A percentile compares a stretch with the other conserved stretches of the same genome.
These are phyloP conservation scores for Purshia tridentata DNA, from an alignment of 306 rosid species.

Conservation along the genomic window DNA sequence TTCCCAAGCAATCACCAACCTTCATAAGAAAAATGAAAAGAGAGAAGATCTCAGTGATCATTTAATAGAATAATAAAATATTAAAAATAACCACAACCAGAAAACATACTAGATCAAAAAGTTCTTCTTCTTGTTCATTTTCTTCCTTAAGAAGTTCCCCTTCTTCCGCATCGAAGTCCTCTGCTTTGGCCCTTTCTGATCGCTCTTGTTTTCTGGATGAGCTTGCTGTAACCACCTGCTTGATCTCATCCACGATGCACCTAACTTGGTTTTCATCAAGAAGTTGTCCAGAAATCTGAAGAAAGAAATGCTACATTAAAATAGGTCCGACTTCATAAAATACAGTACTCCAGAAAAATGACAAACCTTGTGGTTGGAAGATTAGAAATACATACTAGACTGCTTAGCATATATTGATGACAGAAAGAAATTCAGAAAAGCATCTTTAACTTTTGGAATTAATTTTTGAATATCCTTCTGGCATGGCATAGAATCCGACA, in stretches of 20 bases:
- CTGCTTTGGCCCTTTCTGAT: conserved; percentile 80
- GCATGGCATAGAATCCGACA: no score
- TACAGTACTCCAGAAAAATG: neutral
- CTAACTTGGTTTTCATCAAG: conserved; percentile 85
- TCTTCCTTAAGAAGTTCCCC: conserved; percentile 90
- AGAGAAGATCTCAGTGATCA: neutral
- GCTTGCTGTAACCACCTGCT: conserved; percentile 87
- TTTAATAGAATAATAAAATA: neutral
- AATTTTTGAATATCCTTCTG: no score
- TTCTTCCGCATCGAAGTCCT: conserved; percentile 95
- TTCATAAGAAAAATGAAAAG: conserved; percentile 32
- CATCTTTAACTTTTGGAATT: no score
- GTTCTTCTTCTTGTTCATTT: conserved; percentile 98
- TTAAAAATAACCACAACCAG: neutral
- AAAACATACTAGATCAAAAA: conserved; percentile 84
- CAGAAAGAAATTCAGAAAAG: no score
- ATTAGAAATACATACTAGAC: no score
- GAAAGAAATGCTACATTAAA: conserved; percentile 5
- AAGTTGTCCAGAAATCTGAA: conserved; percentile 78
- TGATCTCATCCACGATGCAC: conserved; percentile 81
- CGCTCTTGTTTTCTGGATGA: conserved; percentile 83
- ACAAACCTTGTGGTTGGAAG: no score
- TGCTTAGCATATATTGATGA: no score
- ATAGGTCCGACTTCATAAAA: neutral
- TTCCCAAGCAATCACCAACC: conserved; percentile 97